Conservation (phyloP, 192 early-diverging fungal species). For the Radiomyces spectabilis region DNA sequence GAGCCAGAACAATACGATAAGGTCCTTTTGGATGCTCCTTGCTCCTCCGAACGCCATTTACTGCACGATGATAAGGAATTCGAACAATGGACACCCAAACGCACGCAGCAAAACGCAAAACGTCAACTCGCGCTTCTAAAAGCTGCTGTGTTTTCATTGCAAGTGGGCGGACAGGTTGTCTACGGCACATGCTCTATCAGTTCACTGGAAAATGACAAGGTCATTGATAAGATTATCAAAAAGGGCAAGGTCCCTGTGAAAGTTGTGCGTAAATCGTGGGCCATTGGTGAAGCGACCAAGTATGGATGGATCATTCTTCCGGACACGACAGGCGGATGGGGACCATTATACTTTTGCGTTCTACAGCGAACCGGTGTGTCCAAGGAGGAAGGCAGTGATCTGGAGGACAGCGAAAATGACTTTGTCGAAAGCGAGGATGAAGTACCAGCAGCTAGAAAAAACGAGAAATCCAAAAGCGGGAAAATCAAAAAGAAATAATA, state of each 20-base stretch:
- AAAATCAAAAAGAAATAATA: no score
- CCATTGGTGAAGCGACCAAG: conserved; percentile 40
- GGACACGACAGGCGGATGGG: conserved; percentile 42
- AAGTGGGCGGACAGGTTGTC: conserved; percentile 33
- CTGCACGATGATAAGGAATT: conserved; percentile 34
- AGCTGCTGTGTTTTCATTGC: conserved; percentile 25
- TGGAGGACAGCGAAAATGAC: no score
- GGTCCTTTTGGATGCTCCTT: conserved; percentile 46
- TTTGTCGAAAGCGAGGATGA: no score
- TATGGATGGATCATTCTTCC: conserved; percentile 48
- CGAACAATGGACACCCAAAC: conserved; percentile 32
- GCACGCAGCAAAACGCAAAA: conserved; percentile 28
- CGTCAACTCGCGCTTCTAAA: conserved; percentile 30
- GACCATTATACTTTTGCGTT: conserved; percentile 47
- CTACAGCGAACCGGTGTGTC: conserved; percentile 16
- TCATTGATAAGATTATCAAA: conserved; percentile 32
- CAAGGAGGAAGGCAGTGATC: conserved; percentile 1
- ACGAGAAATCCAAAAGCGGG: no score
- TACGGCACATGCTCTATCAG: conserved; percentile 49
- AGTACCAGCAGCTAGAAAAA: no score
- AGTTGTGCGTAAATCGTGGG: conserved; percentile 21
- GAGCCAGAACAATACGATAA: conserved; percentile 26
- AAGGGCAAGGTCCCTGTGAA: conserved; percentile 27
- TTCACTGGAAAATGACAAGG: conserved; percentile 39
- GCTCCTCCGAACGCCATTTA: conserved; percentile 48